Percentiles rank a stretch among this genome's conserved stretches.
phyloP scores from a whole-genome alignment of 495 filamentous ascomycete species.

The Podospora bellae-mahoneyi region DNA sequence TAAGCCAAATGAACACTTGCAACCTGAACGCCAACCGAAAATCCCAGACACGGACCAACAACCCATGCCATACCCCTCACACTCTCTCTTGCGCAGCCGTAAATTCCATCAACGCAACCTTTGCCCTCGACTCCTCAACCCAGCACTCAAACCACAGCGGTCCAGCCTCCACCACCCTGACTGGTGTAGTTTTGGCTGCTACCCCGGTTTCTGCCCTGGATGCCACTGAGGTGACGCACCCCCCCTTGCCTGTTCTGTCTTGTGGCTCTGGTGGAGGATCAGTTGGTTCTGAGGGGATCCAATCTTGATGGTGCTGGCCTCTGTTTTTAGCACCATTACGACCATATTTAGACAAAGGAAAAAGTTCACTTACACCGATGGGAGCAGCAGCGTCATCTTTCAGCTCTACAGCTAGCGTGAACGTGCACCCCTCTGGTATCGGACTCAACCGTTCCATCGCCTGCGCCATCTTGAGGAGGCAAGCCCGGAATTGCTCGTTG shows the following conservation, averaged over 20 bases:
- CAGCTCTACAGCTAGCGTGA: slow-evolving; percentile 83
- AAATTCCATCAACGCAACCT: slow-evolving; percentile 20
- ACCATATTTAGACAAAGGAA: neutral
- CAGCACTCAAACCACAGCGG: slow-evolving; percentile 66
- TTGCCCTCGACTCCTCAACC: slow-evolving; percentile 56
- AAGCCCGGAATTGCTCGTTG: slow-evolving; percentile 49
- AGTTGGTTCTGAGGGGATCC: slow-evolving; percentile 58
- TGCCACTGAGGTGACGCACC: slow-evolving; percentile 34
- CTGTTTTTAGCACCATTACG: neutral
- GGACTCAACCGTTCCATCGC: slow-evolving; percentile 59
- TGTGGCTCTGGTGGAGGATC: neutral
- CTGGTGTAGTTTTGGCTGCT: slow-evolving; percentile 45
- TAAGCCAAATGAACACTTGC: neutral
- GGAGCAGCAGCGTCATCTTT: slow-evolving; percentile 69
- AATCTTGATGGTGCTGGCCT: slow-evolving; percentile 58
- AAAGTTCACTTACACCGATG: slow-evolving; percentile 53
- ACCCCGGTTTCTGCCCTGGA: slow-evolving; percentile 45
- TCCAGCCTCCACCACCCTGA: slow-evolving; percentile 60
- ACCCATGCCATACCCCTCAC: neutral
- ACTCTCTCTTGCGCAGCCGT: neutral
- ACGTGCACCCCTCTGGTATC: slow-evolving; percentile 73
- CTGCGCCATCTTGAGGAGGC: slow-evolving; percentile 49
- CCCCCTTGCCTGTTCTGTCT: neutral
- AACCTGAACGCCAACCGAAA: too few relatives aligned
- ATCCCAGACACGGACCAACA: too few relatives aligned